Evolutionary conservation across 2,329 filamentous ascomycete genomes (phyloP), one percentile per base, ranked within the genome.

Genomic region (Fusarium ambrosium): DNA sequence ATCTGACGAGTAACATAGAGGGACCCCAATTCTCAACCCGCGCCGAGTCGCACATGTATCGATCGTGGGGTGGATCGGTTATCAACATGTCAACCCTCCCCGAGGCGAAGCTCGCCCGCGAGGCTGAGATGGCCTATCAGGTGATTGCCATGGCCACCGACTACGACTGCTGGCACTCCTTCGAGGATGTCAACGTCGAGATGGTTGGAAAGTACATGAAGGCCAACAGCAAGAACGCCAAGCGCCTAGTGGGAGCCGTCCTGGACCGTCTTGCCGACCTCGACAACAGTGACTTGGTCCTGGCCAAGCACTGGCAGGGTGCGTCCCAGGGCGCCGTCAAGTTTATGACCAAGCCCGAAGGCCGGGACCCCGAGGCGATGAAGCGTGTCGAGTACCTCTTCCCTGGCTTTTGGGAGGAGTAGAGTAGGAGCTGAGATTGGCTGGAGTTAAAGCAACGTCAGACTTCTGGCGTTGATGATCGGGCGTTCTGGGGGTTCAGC

Each of bases 61-160:
- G 97, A 78, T 89, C 91, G 70, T 98, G 95, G 94, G 96, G 96
- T 79, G 96, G 95, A 77, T 93, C 91, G 75, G 94, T 98, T 63
- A 98, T 99, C 88, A 98, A 98, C 90, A 99, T 99, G 97, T 97
- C 94, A 53, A 93, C 93, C 16, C 89, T 99, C 18, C 97, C 97
- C 22, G 97, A 99, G 86, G 94, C 96, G 60, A 99, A 99, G 88
- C 92, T 99, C 22, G 97, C 97, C 11, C 92, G 94, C 64, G 97
- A 99, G 87, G 97, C 97, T 27, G 97, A 99, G 87, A 93, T 99
- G 78, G 93, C 93, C 39, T 98, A 98, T 85, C 95, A 97, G 87
- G 97, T 98, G 90, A 97, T 99, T 80, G 98, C 96, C 88, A 99
- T 99, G 97, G 94, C 95, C 37, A 99, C 97, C 32, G 97, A 99